Evolutionary conservation across 2,329 filamentous ascomycete species (phyloP).

Genomic region (Annulohypoxylon truncatum): DNA sequence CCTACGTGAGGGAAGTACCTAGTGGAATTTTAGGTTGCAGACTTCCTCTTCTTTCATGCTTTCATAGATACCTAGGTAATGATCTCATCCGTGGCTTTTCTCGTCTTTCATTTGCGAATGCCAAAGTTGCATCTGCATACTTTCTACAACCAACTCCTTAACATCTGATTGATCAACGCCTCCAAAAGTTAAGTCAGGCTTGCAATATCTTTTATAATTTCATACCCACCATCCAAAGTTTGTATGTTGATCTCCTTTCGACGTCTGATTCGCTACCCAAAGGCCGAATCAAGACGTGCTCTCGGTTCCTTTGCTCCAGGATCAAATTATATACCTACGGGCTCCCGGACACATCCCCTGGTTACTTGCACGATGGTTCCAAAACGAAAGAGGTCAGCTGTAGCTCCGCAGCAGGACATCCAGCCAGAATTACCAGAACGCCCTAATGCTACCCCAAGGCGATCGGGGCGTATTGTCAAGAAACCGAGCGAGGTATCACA

Average conservation of each 20-base stretch:
- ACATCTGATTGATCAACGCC: background rate
- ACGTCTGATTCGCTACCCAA: constrained; percentile 35
- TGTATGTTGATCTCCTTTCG: constrained; percentile 40
- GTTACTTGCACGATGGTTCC: constrained; percentile 50
- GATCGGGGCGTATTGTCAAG: constrained; percentile 42
- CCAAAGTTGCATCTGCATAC: background rate
- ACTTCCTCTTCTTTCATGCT: constrained; percentile 23
- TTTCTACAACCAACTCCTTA: background rate
- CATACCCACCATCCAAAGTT: constrained; percentile 10
- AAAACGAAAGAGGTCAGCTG: constrained; percentile 54
- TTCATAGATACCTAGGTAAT: too few species aligned
- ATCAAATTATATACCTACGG: constrained; percentile 33
- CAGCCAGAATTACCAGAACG: constrained; percentile 1
- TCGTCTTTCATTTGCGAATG: constrained; percentile 19
- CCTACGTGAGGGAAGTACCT: background rate
- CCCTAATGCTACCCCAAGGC: constrained; percentile 22
- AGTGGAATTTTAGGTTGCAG: constrained; percentile 7
- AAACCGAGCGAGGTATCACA: constrained; percentile 18
- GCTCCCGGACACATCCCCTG: background rate
- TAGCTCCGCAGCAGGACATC: constrained; percentile 29
- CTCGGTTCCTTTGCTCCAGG: constrained; percentile 34
- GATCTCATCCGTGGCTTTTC: constrained; percentile 31
- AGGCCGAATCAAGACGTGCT: constrained; percentile 19
- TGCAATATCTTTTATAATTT: constrained; percentile 3
- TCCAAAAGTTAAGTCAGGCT: background rate